These are phyloP conservation scores for Rubia yunnanensis DNA, from an alignment of 257 asterid genomes.

Conservation along the genomic window DNA sequence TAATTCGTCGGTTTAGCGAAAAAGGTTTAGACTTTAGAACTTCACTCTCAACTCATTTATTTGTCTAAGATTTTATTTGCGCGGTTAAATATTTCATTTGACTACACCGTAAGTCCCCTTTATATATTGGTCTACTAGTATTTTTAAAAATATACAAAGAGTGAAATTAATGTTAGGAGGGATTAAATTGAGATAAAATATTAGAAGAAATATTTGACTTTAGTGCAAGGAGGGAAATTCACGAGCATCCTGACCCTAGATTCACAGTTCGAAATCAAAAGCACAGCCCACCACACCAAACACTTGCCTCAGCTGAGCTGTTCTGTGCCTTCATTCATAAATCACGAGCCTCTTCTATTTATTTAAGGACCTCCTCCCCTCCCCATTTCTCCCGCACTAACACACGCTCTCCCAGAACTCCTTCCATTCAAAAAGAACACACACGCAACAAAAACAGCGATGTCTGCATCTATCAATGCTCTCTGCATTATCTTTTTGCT, in stretches of 20 bases:
- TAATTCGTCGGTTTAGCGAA: too few species aligned
- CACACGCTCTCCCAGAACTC: background rate
- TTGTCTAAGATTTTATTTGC: too few species aligned
- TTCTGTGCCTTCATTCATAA: conserved; percentile 6
- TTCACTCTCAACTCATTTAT: too few species aligned
- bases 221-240: conserved; percentile 45
- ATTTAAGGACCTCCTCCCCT: conserved; percentile 31
- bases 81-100: too few species aligned
- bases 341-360: conserved; percentile 33
- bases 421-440: background rate
- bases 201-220: conserved; percentile 10
- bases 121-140: too few species aligned
- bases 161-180: background rate
- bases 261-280: conserved; percentile 16
- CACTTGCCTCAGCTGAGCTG: conserved; percentile 21
- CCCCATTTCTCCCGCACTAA: conserved; percentile 10
- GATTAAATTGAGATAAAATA: background rate
- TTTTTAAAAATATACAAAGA: too few species aligned
- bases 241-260: conserved; percentile 57
- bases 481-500: conserved; percentile 21
- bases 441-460: conserved; percentile 3
- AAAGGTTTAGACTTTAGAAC: too few species aligned
- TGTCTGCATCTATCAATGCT: conserved; percentile 10
- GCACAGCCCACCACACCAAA: conserved; percentile 24
- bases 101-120: too few species aligned